These are phyloP conservation scores for Triticum dicoccoides DNA, from an alignment of 176 grass and related monocot genomes.

Conservation along the genomic window DNA sequence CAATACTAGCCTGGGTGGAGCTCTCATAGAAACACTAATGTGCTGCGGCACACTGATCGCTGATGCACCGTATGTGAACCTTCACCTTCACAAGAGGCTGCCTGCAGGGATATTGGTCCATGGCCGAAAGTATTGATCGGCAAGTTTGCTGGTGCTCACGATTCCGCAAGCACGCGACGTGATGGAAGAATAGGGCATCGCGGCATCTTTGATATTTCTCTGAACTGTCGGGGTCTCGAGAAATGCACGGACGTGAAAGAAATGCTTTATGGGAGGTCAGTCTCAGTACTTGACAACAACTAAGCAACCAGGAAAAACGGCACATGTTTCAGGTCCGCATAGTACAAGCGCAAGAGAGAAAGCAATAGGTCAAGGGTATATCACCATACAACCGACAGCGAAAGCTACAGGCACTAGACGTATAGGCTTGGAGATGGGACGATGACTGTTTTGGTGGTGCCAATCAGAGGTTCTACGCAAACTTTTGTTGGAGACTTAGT, in stretches of 20 bases:
- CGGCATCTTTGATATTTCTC: slow-evolving; percentile 25
- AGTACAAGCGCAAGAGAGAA: not conserved
- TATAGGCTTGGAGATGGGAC: not conserved
- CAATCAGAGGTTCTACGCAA: too few relatives aligned
- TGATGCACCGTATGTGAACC: not conserved
- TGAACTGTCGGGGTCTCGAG: not conserved
- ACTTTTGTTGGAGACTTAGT: too few relatives aligned
- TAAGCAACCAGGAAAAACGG: not conserved
- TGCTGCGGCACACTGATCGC: not conserved
- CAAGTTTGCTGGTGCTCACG: too few relatives aligned
- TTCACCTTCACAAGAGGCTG: slow-evolving; percentile 1
- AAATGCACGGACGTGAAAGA: not conserved
- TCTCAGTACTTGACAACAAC: not conserved
- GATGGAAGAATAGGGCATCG: not conserved
- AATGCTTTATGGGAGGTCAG: not conserved
- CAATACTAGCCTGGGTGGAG: not conserved
- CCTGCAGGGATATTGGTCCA: not conserved
- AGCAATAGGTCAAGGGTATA: not conserved
- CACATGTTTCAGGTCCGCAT: slow-evolving; percentile 2
- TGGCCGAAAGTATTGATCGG: not conserved
- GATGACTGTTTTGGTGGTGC: too few relatives aligned
- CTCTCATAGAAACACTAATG: not conserved
- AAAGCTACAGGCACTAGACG: not conserved
- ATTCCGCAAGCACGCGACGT: not conserved
- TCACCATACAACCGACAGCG: not conserved